These are phyloP conservation scores for Boletus speciosus DNA, from an alignment of 768 basidiomycete species.

Conservation along the genomic window DNA sequence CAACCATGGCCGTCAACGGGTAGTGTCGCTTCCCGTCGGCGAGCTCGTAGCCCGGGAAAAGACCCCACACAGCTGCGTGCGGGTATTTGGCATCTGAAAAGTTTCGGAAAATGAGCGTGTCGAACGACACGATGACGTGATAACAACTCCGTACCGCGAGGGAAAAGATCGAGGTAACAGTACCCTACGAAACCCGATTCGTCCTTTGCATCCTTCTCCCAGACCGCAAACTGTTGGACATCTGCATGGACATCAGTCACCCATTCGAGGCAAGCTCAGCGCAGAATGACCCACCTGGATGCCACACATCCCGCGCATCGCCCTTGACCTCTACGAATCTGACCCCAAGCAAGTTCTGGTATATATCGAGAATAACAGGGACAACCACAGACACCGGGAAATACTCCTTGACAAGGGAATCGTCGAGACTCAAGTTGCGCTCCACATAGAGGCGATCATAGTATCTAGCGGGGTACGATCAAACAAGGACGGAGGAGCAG, in stretches of 20 bases:
- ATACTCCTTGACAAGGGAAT: constrained; percentile 80
- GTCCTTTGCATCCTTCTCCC: constrained; percentile 74
- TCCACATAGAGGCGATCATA: constrained; percentile 50
- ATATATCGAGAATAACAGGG: constrained; percentile 77
- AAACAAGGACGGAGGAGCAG: neutral
- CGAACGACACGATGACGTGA: neutral
- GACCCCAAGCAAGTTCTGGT: constrained; percentile 78
- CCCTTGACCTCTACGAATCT: constrained; percentile 55
- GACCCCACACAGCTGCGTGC: constrained; percentile 83
- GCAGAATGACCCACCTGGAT: constrained; percentile 53
- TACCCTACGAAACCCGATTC: constrained; percentile 76
- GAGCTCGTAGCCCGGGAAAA: constrained; percentile 62
- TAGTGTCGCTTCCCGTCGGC: constrained; percentile 60
- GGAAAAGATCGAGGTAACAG: constrained; percentile 86
- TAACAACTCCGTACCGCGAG: constrained; percentile 50
- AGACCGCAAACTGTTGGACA: constrained; percentile 80
- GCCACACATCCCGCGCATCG: constrained; percentile 68
- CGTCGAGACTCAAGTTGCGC: constrained; percentile 64
- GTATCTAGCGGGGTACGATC: constrained; percentile 20
- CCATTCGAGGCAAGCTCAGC: neutral
- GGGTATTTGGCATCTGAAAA: constrained; percentile 68
- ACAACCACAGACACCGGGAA: constrained; percentile 86
- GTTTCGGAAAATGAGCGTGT: neutral
- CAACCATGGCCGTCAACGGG: constrained; percentile 83
- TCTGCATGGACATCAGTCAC: constrained; percentile 39